Percentiles rank a stretch among this genome's conserved stretches.
These are phyloP conservation scores for Quillaja saponaria DNA, from an alignment of 306 rosid genomes.

Conservation along the genomic window DNA sequence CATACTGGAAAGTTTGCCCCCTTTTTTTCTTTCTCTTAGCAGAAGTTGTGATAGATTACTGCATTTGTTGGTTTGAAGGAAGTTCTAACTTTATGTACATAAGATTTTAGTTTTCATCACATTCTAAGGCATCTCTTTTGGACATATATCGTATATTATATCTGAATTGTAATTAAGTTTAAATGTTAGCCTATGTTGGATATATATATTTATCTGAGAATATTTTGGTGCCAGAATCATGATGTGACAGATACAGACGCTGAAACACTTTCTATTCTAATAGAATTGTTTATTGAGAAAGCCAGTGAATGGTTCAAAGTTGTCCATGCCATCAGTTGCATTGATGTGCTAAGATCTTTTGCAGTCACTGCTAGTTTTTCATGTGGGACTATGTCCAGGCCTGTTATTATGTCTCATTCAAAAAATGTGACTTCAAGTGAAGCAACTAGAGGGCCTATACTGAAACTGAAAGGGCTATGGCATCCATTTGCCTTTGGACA, in stretches of 20 bases:
- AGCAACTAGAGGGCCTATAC: conserved; percentile 52
- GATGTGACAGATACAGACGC: conserved; percentile 72
- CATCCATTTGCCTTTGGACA: conserved; percentile 90
- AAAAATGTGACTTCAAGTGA: conserved; percentile 26
- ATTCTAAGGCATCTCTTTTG: no score
- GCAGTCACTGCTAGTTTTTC: conserved; percentile 67
- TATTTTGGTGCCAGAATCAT: conserved; percentile 67
- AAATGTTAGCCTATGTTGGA: no score
- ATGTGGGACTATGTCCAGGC: conserved; percentile 82
- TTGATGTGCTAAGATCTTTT: conserved; percentile 88
- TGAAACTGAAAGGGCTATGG: conserved; percentile 77
- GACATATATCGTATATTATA: no score
- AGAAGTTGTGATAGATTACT: no score
- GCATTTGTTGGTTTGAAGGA: no score
- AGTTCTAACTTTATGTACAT: no score
- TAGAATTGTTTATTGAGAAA: conserved; percentile 78
- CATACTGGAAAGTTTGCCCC: no score
- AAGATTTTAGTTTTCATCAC: no score
- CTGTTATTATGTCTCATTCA: conserved; percentile 58
- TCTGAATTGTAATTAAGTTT: no score
- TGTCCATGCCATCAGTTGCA: conserved; percentile 72
- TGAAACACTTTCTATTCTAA: conserved; percentile 69
- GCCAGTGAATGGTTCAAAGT: conserved; percentile 68
- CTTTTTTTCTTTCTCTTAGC: no score
- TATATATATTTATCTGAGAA: conserved; percentile 28